phyloP scores from a whole-genome alignment of 305 asterid genomes.

The Solanum chacoense region DNA sequence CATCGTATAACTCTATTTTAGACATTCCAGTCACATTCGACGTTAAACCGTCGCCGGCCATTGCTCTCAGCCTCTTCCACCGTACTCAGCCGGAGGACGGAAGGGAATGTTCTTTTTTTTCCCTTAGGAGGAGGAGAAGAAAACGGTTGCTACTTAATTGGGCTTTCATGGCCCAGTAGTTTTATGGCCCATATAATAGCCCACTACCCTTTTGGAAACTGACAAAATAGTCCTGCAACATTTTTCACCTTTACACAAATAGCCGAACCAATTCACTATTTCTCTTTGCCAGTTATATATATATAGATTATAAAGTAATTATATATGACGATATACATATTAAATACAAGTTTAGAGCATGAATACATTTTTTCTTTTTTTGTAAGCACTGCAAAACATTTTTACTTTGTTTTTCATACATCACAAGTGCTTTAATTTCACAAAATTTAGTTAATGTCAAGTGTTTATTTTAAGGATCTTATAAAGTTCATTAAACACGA shows the following conservation, averaged over 20 bases:
- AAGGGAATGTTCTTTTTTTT: not conserved
- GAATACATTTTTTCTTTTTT: not conserved
- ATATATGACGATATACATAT: not conserved
- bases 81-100: not conserved
- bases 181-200: not conserved
- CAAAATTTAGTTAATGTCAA: not conserved
- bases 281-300: not conserved
- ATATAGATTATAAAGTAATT: not conserved
- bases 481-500: not conserved
- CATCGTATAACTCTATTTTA: slow-evolving; percentile 67
- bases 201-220: not conserved
- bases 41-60: slow-evolving; percentile 52
- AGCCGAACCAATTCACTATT: not conserved
- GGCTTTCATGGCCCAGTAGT: not conserved
- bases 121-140: not conserved
- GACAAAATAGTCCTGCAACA: not conserved
- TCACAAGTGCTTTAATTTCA: not conserved
- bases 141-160: not conserved
- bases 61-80: slow-evolving; percentile 32
- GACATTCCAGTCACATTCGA: slow-evolving; percentile 85
- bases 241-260: not conserved
- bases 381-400: not conserved
- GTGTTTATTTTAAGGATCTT: not conserved
- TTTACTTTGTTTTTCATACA: not conserved
- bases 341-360: not conserved